phyloP scores from a whole-genome alignment of 2,329 filamentous ascomycete species.

The Penicillium crustosum region DNA sequence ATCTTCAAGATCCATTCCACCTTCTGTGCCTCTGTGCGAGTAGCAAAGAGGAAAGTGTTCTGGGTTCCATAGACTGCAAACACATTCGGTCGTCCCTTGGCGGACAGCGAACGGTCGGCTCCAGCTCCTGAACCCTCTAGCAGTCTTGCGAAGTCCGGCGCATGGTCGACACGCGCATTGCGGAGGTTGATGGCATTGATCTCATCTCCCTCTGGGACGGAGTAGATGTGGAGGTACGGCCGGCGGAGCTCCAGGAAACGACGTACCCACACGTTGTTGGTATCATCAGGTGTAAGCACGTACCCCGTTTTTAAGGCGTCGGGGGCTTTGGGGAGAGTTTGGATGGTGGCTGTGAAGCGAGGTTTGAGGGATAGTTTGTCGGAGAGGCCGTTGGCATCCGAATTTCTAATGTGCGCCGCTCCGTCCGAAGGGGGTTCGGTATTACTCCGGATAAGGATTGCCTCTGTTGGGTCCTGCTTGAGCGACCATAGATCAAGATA shows the following conservation, averaged over 20 bases:
- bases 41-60: constrained; percentile 93
- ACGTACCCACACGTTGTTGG: constrained; percentile 78
- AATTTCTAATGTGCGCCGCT: constrained; percentile 28
- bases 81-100: constrained; percentile 63
- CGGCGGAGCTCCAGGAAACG: constrained; percentile 88
- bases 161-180: constrained; percentile 87
- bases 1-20: constrained; percentile 96
- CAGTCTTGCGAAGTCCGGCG: constrained; percentile 80
- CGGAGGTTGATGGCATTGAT: constrained; percentile 83
- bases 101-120: constrained; percentile 37
- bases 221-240: constrained; percentile 90
- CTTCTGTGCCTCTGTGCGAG: constrained; percentile 85
- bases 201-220: constrained; percentile 81
- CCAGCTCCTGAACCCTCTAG: constrained; percentile 55
- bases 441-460: constrained; percentile 45
- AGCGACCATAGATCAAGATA: constrained; percentile 46
- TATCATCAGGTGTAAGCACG: constrained; percentile 78
- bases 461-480: constrained; percentile 42
- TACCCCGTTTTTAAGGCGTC: constrained; percentile 83
- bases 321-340: constrained; percentile 76
- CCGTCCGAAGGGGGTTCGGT: constrained; percentile 46
- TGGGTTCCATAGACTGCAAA: constrained; percentile 94
- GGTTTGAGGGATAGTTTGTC: constrained; percentile 51
- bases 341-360: constrained; percentile 72
- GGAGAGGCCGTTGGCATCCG: constrained; percentile 27